phyloP scores from a whole-genome alignment of 495 filamentous ascomycete genomes.

The Penicillium turbatum region DNA sequence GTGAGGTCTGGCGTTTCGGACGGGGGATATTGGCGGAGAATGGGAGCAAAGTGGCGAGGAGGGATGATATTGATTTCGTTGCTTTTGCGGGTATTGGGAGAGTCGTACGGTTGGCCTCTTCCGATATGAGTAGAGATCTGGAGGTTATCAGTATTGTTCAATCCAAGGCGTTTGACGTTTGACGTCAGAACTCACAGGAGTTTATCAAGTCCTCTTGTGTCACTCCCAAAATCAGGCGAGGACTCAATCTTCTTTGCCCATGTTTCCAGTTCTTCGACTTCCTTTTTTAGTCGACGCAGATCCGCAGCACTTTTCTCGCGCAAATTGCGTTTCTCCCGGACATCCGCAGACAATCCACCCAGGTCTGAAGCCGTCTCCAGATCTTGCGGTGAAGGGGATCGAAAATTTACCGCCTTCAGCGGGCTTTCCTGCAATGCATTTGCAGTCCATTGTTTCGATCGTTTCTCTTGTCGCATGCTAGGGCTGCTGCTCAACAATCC shows the following conservation, averaged over 20 bases:
- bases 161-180: too few species aligned
- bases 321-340: slow-evolving; percentile 29
- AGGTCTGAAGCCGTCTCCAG: background rate
- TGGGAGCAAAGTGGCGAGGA: slow-evolving; percentile 40
- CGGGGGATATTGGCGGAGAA: slow-evolving; percentile 34
- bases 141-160: slow-evolving; percentile 13
- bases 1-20: slow-evolving; percentile 18
- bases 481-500: slow-evolving; percentile 44
- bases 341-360: slow-evolving; percentile 21
- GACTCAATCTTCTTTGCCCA: slow-evolving; percentile 31
- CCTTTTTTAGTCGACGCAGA: slow-evolving; percentile 30
- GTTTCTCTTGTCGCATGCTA: slow-evolving; percentile 30
- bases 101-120: slow-evolving; percentile 23
- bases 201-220: slow-evolving; percentile 19
- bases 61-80: slow-evolving; percentile 31
- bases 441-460: slow-evolving; percentile 24
- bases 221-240: slow-evolving; percentile 14
- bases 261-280: slow-evolving; percentile 36
- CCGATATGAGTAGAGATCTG: slow-evolving; percentile 27
- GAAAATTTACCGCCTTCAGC: slow-evolving; percentile 28
- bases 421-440: slow-evolving; percentile 28
- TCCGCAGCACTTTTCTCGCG: slow-evolving; percentile 31
- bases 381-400: slow-evolving; percentile 9
- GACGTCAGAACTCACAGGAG: slow-evolving; percentile 27
- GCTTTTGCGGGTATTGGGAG: slow-evolving; percentile 8